Conservation (phyloP, 768 basidiomycete species). For the Boletus eberwhitei region DNA sequence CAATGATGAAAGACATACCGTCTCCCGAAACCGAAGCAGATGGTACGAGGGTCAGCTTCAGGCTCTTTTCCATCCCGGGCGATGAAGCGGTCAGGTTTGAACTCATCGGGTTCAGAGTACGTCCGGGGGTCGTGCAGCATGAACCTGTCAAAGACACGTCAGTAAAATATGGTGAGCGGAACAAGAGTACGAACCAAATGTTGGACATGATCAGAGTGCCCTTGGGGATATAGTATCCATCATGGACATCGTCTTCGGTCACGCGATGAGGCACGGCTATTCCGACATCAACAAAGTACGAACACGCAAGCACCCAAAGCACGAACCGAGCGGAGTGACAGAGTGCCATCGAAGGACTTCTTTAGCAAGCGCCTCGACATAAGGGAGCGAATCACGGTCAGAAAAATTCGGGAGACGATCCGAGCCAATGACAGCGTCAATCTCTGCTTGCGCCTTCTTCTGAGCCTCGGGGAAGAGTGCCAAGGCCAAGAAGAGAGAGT, state of each 20-base stretch:
- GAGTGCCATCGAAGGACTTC: conserved; percentile 50
- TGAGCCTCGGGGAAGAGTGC: conserved; percentile 52
- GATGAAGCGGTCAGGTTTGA: conserved; percentile 62
- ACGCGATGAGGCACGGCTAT: conserved; percentile 45
- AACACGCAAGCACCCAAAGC: conserved; percentile 21
- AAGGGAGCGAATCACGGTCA: conserved; percentile 58
- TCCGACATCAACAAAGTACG: conserved; percentile 29
- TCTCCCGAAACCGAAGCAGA: conserved; percentile 72
- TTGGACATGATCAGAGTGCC: conserved; percentile 28
- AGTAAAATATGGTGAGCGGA: conserved; percentile 1
- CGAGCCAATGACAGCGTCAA: conserved; percentile 55
- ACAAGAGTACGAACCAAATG: conserved; percentile 12
- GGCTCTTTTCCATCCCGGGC: conserved; percentile 32
- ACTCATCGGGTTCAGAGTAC: conserved; percentile 52
- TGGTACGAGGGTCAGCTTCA: conserved; percentile 54
- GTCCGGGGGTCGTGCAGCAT: conserved; percentile 34
- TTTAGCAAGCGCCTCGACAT: conserved; percentile 55
- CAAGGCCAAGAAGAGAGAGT: conserved; percentile 62
- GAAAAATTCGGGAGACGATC: conserved; percentile 59
- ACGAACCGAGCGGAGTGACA: conserved; percentile 38
- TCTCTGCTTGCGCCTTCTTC: conserved; percentile 59
- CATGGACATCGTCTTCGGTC: conserved; percentile 58
- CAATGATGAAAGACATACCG: conserved; percentile 38
- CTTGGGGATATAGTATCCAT: conserved; percentile 61
- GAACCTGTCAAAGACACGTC: conserved; percentile 14